These are phyloP conservation scores for Suillus cothurnatus DNA, from an alignment of 768 basidiomycete genomes.

Conservation along the genomic window DNA sequence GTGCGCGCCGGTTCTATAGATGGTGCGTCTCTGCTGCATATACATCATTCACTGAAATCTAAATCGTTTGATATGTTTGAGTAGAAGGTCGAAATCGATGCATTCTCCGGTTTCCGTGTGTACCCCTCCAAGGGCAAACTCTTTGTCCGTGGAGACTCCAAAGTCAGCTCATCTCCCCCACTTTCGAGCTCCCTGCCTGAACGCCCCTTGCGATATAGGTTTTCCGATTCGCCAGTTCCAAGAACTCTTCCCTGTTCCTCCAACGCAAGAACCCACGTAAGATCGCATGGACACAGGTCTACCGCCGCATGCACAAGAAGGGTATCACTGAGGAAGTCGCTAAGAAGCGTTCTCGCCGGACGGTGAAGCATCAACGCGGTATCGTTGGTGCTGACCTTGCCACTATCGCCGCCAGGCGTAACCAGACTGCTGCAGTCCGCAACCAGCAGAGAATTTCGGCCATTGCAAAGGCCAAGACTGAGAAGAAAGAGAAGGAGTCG, in stretches of 20 bases:
- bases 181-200: not conserved
- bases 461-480: slow-evolving; percentile 91
- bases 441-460: slow-evolving; percentile 80
- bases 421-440: slow-evolving; percentile 87
- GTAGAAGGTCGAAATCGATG: slow-evolving; percentile 98
- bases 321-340: slow-evolving; percentile 98
- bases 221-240: slow-evolving; percentile 93
- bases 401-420: slow-evolving; percentile 88
- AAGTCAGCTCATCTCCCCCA: slow-evolving; percentile 53
- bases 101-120: slow-evolving; percentile 96
- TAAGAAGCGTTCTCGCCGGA: slow-evolving; percentile 97
- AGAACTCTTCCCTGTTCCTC: slow-evolving; percentile 95
- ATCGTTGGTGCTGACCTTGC: slow-evolving; percentile 96
- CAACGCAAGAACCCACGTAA: slow-evolving; percentile 99
- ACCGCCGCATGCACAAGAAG: slow-evolving; percentile 99
- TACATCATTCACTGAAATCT: not conserved
- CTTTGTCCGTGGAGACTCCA: slow-evolving; percentile 95
- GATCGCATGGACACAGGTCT: slow-evolving; percentile 95
- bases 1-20: slow-evolving; percentile 17
- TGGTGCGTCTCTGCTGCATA: slow-evolving; percentile 22
- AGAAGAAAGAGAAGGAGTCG: slow-evolving; percentile 95
- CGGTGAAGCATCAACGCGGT: slow-evolving; percentile 97
- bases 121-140: slow-evolving; percentile 98
- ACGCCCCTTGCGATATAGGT: slow-evolving; percentile 48
- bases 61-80: slow-evolving; percentile 19